Conservation (phyloP, 2,329 filamentous ascomycete genomes). For the Sporothrix phasma region DNA sequence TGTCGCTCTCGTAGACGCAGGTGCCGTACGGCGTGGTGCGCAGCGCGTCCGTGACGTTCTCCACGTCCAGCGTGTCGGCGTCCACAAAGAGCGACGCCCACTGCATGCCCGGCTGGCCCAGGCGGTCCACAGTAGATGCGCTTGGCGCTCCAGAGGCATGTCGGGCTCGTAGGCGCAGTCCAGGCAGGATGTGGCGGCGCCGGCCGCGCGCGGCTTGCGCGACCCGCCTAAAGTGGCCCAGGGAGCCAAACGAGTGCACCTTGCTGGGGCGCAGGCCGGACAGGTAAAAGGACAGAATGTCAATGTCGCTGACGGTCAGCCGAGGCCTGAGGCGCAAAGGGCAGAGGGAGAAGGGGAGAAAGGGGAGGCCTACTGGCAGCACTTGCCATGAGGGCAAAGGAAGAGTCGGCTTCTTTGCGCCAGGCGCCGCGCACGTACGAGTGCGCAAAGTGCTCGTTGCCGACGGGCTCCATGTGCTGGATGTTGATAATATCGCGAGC, state of each 20-base stretch:
- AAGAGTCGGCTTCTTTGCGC: not conserved
- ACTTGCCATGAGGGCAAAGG: constrained; percentile 1
- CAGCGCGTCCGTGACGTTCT: not conserved
- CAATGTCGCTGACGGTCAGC: not conserved
- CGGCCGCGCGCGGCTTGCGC: not conserved
- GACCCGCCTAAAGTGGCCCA: not conserved
- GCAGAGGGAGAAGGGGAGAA: not conserved
- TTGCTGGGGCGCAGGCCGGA: not conserved
- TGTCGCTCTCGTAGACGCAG: constrained; percentile 2
- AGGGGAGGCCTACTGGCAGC: not conserved
- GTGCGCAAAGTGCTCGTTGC: constrained; percentile 1
- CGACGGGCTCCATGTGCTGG: constrained; percentile 4
- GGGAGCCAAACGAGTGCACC: not conserved
- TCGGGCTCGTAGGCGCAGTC: not conserved
- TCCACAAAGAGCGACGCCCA: not conserved
- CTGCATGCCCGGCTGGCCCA: not conserved
- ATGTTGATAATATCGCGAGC: constrained; percentile 5
- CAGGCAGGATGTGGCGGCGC: not conserved
- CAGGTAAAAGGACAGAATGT: not conserved
- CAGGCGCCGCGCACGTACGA: not conserved
- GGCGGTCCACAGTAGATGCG: not conserved
- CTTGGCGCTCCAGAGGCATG: constrained; percentile 5
- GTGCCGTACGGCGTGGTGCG: not conserved
- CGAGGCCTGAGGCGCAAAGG: no score
- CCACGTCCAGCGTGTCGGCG: not conserved